Evolutionary conservation across 441 rosid genomes (phyloP).

Genomic region (Lepidium campestre): DNA sequence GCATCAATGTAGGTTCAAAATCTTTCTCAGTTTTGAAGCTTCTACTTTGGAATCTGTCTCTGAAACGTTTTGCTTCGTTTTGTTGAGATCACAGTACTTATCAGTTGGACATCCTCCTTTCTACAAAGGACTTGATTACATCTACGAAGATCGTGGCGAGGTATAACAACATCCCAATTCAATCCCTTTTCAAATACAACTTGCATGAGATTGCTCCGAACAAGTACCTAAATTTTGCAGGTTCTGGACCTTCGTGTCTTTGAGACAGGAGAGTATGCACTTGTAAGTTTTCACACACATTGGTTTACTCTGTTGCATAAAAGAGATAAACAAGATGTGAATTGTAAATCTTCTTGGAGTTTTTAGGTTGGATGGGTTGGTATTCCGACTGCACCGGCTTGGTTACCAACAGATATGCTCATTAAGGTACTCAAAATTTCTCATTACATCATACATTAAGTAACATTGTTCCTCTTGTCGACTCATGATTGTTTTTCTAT

Average conservation of each 20-base stretch:
- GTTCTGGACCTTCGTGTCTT: constrained; percentile 70
- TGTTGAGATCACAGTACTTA: constrained; percentile 49
- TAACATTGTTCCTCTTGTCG: neutral
- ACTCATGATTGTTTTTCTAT: constrained; percentile 1
- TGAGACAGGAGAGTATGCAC: constrained; percentile 92
- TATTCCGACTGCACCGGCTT: constrained; percentile 88
- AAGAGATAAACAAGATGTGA: neutral
- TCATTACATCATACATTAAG: neutral
- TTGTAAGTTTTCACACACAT: constrained; percentile 45
- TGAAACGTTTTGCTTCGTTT: neutral
- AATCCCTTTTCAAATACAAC: neutral
- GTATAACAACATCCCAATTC: constrained; percentile 23
- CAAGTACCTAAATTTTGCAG: constrained; percentile 26
- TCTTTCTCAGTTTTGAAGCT: neutral
- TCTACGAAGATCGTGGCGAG: constrained; percentile 93
- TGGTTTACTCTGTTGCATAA: neutral
- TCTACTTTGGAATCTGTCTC: neutral
- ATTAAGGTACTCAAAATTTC: constrained; percentile 50
- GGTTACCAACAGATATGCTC: constrained; percentile 92
- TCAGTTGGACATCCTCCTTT: constrained; percentile 92
- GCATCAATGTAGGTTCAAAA: constrained; percentile 49
- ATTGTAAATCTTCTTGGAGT: neutral
- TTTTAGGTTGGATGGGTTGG: constrained; percentile 88
- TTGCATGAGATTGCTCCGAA: neutral
- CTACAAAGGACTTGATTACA: constrained; percentile 90